Evolutionary conservation across 163 green algal genomes (phyloP).

Genomic region (Prototheca wickerhamii): DNA sequence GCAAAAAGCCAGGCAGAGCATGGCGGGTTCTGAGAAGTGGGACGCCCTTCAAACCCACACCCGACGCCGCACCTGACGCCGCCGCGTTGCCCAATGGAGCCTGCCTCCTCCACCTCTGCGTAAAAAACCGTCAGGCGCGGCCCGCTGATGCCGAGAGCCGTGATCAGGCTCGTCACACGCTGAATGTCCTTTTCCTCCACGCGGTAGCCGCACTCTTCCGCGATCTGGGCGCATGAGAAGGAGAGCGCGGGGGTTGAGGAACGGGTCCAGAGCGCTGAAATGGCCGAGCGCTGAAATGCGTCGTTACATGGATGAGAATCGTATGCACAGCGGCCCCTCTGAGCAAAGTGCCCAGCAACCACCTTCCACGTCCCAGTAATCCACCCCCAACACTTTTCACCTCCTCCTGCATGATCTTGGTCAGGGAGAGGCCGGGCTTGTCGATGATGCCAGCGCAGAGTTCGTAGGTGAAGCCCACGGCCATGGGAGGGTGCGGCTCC

Average conservation of each 20-base stretch:
- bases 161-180: conserved; percentile 36
- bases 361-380: too few relatives aligned
- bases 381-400: conserved; percentile 12
- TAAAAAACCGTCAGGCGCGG: conserved; percentile 52
- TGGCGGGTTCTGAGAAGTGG: too few relatives aligned
- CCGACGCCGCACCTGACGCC: conserved; percentile 42
- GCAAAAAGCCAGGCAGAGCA: too few relatives aligned
- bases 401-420: conserved; percentile 51
- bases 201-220: conserved; percentile 55
- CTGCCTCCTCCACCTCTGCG: conserved; percentile 50
- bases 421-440: conserved; percentile 56
- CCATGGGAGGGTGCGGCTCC: conserved; percentile 12
- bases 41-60: background rate
- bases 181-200: conserved; percentile 36
- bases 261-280: background rate
- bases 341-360: too few relatives aligned
- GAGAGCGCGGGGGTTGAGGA: background rate
- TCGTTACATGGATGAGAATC: too few relatives aligned
- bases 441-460: conserved; percentile 84
- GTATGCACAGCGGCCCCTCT: too few relatives aligned
- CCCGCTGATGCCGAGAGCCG: conserved; percentile 36
- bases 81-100: conserved; percentile 35
- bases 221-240: conserved; percentile 26
- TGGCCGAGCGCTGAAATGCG: too few relatives aligned
- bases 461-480: conserved; percentile 80